Conservation (phyloP, 495 filamentous ascomycete species). For the Lasiosphaeris hirsuta region DNA sequence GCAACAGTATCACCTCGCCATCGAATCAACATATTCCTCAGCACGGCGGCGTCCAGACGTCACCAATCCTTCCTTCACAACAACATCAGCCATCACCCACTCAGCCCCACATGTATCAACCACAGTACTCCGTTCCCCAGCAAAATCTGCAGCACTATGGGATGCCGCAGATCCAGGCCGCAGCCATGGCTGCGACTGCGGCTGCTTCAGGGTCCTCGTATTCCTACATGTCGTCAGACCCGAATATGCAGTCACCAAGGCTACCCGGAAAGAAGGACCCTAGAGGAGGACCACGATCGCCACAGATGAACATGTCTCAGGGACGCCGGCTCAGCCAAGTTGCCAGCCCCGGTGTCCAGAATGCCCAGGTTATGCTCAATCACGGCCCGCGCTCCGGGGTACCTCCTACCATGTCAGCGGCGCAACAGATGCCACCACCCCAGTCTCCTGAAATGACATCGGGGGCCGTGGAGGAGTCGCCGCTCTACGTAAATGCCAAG, state of each 20-base stretch:
- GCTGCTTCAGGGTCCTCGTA: conserved; percentile 61
- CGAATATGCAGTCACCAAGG: conserved; percentile 58
- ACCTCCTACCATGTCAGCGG: conserved; percentile 45
- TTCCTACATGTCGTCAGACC: conserved; percentile 56
- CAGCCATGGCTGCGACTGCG: conserved; percentile 67
- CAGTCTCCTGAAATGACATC: conserved; percentile 80
- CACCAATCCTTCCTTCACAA: conserved; percentile 61
- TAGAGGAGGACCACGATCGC: conserved; percentile 55
- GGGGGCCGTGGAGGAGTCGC: conserved; percentile 80
- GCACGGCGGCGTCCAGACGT: conserved; percentile 52
- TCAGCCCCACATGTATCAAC: conserved; percentile 58
- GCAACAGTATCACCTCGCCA: conserved; percentile 60
- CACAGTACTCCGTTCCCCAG: conserved; percentile 55
- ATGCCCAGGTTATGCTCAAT: conserved; percentile 56
- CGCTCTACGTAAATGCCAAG: conserved; percentile 96
- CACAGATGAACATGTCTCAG: conserved; percentile 53
- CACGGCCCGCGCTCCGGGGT: conserved; percentile 45
- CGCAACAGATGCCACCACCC: conserved; percentile 57
- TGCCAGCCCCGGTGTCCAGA: conserved; percentile 58
- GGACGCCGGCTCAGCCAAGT: conserved; percentile 61
- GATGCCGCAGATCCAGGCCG: conserved; percentile 57
- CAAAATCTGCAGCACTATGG: conserved; percentile 62
- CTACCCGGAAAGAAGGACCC: conserved; percentile 58
- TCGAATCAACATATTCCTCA: conserved; percentile 47
- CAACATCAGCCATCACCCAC: conserved; percentile 51